phyloP scores from a whole-genome alignment of 1,139 yeast species.

The Neolecta irregularis region DNA sequence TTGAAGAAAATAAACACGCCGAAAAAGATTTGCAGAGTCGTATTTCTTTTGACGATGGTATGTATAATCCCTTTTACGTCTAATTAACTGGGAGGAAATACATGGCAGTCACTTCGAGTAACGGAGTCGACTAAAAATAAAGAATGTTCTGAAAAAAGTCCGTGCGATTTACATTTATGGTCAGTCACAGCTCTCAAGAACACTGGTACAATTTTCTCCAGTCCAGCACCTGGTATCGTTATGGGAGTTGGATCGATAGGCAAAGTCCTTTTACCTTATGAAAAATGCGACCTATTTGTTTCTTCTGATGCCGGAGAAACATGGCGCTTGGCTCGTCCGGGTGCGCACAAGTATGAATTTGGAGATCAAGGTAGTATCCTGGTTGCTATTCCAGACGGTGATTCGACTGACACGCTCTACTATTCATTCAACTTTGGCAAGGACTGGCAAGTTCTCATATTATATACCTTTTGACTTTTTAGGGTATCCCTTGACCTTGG shows the following conservation, averaged over 20 bases:
- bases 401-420: slow-evolving; percentile 20
- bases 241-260: slow-evolving; percentile 33
- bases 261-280: slow-evolving; percentile 17
- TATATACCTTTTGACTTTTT: background rate
- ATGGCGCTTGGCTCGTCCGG: slow-evolving; percentile 46
- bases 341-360: slow-evolving; percentile 43
- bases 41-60: slow-evolving; percentile 53
- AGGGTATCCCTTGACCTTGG: slow-evolving; percentile 33
- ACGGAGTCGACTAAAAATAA: slow-evolving; percentile 30
- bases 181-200: slow-evolving; percentile 39
- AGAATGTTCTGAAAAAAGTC: slow-evolving; percentile 25
- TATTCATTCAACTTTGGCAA: slow-evolving; percentile 66
- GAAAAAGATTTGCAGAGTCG: slow-evolving; percentile 25
- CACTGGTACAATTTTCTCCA: slow-evolving; percentile 35
- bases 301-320: slow-evolving; percentile 67
- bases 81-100: no score
- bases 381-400: slow-evolving; percentile 38
- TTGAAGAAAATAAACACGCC: slow-evolving; percentile 14
- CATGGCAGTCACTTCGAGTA: slow-evolving; percentile 47
- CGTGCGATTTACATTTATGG: slow-evolving; percentile 44
- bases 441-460: slow-evolving; percentile 32
- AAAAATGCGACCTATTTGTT: slow-evolving; percentile 31
- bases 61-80: no score
- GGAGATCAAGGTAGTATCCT: slow-evolving; percentile 75
- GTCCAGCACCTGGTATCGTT: slow-evolving; percentile 60